Conservation (phyloP, 345 rosid species). For the Rhodomyrtus tomentosa region DNA sequence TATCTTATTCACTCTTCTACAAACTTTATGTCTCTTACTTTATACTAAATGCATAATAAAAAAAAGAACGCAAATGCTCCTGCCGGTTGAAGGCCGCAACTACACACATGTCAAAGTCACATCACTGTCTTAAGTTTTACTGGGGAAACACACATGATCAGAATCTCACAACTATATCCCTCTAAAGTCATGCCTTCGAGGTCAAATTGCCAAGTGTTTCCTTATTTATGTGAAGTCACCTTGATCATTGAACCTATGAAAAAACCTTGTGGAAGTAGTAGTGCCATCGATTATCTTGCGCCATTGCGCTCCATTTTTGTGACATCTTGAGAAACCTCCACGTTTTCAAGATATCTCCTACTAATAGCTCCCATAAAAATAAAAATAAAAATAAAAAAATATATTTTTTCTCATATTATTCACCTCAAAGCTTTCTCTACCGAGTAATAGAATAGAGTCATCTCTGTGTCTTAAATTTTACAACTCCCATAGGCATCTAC, state of each 20-base stretch:
- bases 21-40: background rate
- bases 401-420: background rate
- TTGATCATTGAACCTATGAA: background rate
- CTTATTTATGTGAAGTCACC: background rate
- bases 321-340: background rate
- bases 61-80: background rate
- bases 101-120: background rate
- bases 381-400: background rate
- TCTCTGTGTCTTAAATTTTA: background rate
- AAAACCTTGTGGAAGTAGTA: background rate
- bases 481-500: background rate
- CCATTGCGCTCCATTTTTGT: background rate
- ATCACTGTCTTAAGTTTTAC: background rate
- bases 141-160: background rate
- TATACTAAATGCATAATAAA: background rate
- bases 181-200: background rate
- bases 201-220: background rate
- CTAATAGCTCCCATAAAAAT: background rate
- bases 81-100: background rate
- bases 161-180: background rate
- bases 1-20: background rate
- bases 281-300: background rate
- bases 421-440: background rate
- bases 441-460: background rate
- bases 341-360: background rate